Evolutionary conservation across 768 basidiomycete species (phyloP).

Genomic region (Agrocybe chaxingu): DNA sequence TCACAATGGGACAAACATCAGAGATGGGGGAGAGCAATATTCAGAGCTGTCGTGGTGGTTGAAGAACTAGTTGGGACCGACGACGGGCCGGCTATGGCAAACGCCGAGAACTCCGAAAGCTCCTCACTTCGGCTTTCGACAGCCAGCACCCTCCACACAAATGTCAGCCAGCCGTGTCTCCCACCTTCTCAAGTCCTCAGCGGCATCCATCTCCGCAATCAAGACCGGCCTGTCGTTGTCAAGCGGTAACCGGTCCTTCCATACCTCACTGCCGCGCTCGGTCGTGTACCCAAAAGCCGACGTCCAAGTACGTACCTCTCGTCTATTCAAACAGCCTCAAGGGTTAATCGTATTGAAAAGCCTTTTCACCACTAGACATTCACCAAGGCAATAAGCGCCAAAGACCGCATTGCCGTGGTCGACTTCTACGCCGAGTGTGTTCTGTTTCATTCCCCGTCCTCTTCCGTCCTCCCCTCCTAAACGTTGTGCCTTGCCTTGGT

Average conservation of each 20-base stretch:
- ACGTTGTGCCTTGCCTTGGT: neutral
- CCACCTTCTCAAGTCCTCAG: conserved; percentile 6
- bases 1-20: no score
- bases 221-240: neutral
- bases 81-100: no score
- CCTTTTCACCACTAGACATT: conserved; percentile 30
- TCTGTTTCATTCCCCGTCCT: neutral
- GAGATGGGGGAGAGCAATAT: no score
- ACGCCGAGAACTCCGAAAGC: no score
- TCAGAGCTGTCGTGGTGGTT: no score
- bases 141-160: neutral
- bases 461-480: conserved; percentile 1
- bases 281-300: no score
- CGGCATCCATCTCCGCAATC: conserved; percentile 1
- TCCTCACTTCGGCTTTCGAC: neutral
- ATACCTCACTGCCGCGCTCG: conserved; percentile 27
- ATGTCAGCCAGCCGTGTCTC: conserved; percentile 12
- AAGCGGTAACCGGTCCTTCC: conserved; percentile 27
- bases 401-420: conserved; percentile 59
- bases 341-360: conserved; percentile 13
- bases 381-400: conserved; percentile 31
- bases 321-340: conserved; percentile 35
- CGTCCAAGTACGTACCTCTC: conserved; percentile 16
- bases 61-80: no score
- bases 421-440: conserved; percentile 82